Base-by-base conservation (phyloP, 2,329 filamentous ascomycete genomes). In the Alternaria brassicae region DNA sequence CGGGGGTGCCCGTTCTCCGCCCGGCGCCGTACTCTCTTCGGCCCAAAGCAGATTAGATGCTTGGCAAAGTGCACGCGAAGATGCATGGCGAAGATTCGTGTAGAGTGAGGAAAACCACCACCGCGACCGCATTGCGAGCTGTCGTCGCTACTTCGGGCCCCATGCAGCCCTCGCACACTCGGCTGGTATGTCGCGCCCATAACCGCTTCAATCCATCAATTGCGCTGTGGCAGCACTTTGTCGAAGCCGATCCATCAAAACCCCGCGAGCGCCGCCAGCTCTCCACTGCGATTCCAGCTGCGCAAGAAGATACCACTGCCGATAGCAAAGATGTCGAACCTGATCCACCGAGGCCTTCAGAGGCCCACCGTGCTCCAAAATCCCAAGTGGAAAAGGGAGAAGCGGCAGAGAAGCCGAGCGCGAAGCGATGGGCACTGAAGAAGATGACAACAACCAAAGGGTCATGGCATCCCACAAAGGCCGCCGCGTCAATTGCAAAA, bases 211-310 rank as follows among this genome's bases (percentile, higher is more conserved):
- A 62, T 52, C 72, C 72, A 8, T 68, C 75, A 13, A 56, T 65
- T 47, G 69, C 62, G 27, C 65, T 78, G 25, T 77, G 72, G 73
- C 74, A 75, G 61, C 69, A 76, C 36, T 77, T 77, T 53, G 59
- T 73, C 48, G 54, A 62, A 27, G 67, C 70, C 12, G 55, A 51
- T 36, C 52, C 56, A 52, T 51, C 48, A 21, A 37, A 53, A 27
- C 45, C 51, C 41, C 58, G 48, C 40, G 69, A 63, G 19, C 66
- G 60, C 44, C 70, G 65, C 40, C 61, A 62, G 9, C 61, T 58
- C 4, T 70, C 68, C 39, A 66, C 68, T 19, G 61, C 65, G 17
- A 54, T 61, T 8, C 55, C 32, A 27, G 27, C 64, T 34, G 12
- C 50, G 21, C 61, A 56, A 30, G 23, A 59, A 13, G 28, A 13